Conservation (phyloP, 2,329 filamentous ascomycete genomes). For the Chrysoporthe deuterocubensis region DNA sequence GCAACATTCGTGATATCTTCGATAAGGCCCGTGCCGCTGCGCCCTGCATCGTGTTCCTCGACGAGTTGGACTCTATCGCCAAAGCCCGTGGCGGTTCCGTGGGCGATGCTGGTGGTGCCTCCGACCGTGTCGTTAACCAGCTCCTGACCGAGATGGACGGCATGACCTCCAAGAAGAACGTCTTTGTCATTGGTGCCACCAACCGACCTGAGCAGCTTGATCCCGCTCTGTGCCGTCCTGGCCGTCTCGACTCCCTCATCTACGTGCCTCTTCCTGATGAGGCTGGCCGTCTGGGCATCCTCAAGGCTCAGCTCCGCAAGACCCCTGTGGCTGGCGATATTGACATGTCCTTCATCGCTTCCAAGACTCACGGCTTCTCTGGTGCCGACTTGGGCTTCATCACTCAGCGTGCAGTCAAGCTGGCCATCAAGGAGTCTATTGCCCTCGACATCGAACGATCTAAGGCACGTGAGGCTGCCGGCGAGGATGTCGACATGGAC, state of each 20-base stretch:
- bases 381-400: conserved; percentile 99
- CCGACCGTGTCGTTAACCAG: conserved; percentile 99
- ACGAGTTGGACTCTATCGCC: conserved; percentile 98
- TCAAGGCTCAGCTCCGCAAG: conserved; percentile 97
- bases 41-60: conserved; percentile 97
- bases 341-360: conserved; percentile 88
- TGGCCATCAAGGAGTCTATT: conserved; percentile 98
- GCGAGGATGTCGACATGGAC: conserved; percentile 81
- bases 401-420: conserved; percentile 97
- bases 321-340: conserved; percentile 89
- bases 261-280: conserved; percentile 97
- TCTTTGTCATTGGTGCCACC: conserved; percentile 98
- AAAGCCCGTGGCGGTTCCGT: conserved; percentile 98
- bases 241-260: conserved; percentile 97
- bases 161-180: conserved; percentile 99
- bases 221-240: conserved; percentile 95
- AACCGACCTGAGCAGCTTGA: conserved; percentile 99
- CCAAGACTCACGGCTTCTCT: conserved; percentile 98
- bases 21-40: conserved; percentile 98
- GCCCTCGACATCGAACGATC: conserved; percentile 82
- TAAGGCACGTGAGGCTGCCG: conserved; percentile 86
- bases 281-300: conserved; percentile 83
- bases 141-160: conserved; percentile 92
- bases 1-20: conserved; percentile 99
- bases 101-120: conserved; percentile 96